These are phyloP conservation scores for Favolaschia claudopus DNA, from an alignment of 768 basidiomycete species.

Conservation along the genomic window DNA sequence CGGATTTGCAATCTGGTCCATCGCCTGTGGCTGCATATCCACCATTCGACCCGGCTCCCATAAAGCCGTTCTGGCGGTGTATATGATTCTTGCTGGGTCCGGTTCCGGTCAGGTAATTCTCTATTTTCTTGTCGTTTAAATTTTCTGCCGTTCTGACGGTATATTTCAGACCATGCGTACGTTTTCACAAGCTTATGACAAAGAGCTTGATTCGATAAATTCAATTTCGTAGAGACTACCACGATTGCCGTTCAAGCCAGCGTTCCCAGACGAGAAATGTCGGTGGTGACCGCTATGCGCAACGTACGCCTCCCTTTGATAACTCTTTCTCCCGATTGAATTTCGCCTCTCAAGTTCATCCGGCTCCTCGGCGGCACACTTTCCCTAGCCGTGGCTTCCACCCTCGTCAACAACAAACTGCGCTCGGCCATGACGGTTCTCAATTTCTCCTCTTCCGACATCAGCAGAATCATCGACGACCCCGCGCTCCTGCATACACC, in stretches of 20 bases:
- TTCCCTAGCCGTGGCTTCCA: conserved; percentile 66
- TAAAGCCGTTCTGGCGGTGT: conserved; percentile 61
- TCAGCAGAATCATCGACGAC: conserved; percentile 56
- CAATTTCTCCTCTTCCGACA: conserved; percentile 43
- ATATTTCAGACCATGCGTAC: conserved; percentile 51
- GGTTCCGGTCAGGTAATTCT: conserved; percentile 64
- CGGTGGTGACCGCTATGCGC: conserved; percentile 73
- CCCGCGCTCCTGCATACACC: conserved; percentile 48
- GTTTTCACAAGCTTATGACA: not conserved
- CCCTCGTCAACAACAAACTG: conserved; percentile 69
- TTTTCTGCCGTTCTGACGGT: not conserved
- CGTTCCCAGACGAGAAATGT: conserved; percentile 76
- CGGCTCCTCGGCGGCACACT: conserved; percentile 76
- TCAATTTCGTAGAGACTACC: conserved; percentile 51
- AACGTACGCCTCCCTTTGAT: conserved; percentile 51
- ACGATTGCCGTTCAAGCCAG: conserved; percentile 79
- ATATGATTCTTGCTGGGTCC: conserved; percentile 64
- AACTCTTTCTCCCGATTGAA: not conserved
- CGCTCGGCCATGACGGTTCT: conserved; percentile 48
- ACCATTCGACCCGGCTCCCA: conserved; percentile 59
- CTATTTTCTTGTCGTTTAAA: not conserved
- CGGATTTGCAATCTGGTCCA: conserved; percentile 74
- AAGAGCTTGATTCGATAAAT: not conserved
- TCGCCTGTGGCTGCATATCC: conserved; percentile 76
- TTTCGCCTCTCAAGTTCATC: conserved; percentile 55